These are phyloP conservation scores for Sugiyamaella sp. DNA, from an alignment of 1,139 yeast genomes.

Conservation along the genomic window DNA sequence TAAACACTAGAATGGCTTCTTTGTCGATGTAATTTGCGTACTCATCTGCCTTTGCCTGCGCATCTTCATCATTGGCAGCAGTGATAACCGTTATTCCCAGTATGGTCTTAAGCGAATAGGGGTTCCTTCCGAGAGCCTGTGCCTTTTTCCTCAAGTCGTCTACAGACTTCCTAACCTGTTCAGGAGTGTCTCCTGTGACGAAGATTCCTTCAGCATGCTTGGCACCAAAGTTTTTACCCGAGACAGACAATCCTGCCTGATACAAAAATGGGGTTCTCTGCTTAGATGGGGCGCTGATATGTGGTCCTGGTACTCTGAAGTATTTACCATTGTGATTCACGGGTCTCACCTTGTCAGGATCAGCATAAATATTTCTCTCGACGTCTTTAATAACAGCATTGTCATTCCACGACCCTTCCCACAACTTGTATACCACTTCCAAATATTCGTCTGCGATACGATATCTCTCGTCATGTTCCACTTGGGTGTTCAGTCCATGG, in stretches of 20 bases:
- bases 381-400: slow-evolving; percentile 44
- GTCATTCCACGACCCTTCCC: slow-evolving; percentile 48
- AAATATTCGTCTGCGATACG: slow-evolving; percentile 46
- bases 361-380: slow-evolving; percentile 42
- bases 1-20: slow-evolving; percentile 41
- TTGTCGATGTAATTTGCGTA: slow-evolving; percentile 35
- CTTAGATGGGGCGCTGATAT: slow-evolving; percentile 45
- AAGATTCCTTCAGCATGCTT: slow-evolving; percentile 45
- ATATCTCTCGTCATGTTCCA: slow-evolving; percentile 47
- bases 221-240: slow-evolving; percentile 51
- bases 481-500: slow-evolving; percentile 35
- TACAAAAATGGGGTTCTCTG: slow-evolving; percentile 50
- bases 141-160: slow-evolving; percentile 37
- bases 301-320: slow-evolving; percentile 48
- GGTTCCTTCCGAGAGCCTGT: slow-evolving; percentile 37
- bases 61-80: slow-evolving; percentile 43
- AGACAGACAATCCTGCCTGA: slow-evolving; percentile 54
- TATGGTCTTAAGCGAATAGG: slow-evolving; percentile 38
- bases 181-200: slow-evolving; percentile 43
- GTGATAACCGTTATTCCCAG: slow-evolving; percentile 34
- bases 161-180: slow-evolving; percentile 26
- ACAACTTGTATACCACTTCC: slow-evolving; percentile 44
- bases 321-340: slow-evolving; percentile 46
- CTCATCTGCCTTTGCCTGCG: slow-evolving; percentile 36
- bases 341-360: slow-evolving; percentile 43